These are phyloP conservation scores for Colletotrichum lini DNA, from an alignment of 2,329 filamentous ascomycete genomes.

Conservation along the genomic window DNA sequence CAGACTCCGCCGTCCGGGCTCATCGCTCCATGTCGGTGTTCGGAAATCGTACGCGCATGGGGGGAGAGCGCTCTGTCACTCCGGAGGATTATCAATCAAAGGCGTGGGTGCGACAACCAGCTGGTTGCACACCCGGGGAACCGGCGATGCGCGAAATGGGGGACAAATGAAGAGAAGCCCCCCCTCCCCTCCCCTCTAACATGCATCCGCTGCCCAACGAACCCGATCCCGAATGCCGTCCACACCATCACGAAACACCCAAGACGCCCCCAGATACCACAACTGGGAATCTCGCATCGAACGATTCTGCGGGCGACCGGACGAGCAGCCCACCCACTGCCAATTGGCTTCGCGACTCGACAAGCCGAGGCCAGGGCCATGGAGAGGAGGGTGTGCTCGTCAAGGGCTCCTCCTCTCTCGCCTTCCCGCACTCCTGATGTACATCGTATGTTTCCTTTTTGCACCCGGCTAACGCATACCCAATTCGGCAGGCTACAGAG, in stretches of 20 bases:
- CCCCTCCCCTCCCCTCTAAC: neutral
- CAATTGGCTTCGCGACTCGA: slow-evolving; percentile 6
- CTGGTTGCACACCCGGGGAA: slow-evolving; percentile 7
- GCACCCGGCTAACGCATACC: neutral
- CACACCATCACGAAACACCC: slow-evolving; percentile 4
- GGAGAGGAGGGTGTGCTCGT: slow-evolving; percentile 35
- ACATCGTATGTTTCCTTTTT: too few relatives aligned
- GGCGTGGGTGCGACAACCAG: neutral
- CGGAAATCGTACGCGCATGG: neutral
- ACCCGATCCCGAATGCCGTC: slow-evolving; percentile 20
- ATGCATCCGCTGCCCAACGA: neutral
- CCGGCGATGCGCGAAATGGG: neutral
- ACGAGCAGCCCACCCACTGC: neutral
- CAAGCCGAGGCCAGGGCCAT: neutral
- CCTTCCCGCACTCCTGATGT: neutral
- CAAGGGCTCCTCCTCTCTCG: slow-evolving; percentile 10
- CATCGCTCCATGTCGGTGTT: slow-evolving; percentile 5
- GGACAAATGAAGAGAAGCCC: neutral
- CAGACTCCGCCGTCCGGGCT: slow-evolving; percentile 8
- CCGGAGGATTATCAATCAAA: slow-evolving; percentile 17
- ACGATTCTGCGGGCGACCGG: slow-evolving; percentile 38
- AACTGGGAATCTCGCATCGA: slow-evolving; percentile 28
- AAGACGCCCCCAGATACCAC: neutral
- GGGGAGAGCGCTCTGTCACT: neutral
- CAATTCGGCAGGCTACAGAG: neutral